Evolutionary conservation across 2,329 filamentous ascomycete genomes (phyloP), one percentile per base, ranked within the genome.

Genomic region (Xylariales sp.): DNA sequence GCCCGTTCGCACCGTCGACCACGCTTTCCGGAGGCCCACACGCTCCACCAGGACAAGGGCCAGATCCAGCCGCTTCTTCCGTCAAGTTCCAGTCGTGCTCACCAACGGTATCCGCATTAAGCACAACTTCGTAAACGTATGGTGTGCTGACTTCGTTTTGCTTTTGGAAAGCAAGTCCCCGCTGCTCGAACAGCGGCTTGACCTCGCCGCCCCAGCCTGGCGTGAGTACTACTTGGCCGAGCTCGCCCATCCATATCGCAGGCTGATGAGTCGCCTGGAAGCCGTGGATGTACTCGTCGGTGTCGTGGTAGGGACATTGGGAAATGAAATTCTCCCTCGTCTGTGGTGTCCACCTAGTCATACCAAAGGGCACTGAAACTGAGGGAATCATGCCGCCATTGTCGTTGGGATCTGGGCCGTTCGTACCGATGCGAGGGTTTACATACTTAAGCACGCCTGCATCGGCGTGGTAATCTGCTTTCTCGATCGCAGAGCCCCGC

Each of bases 241-340:
- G 57, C 46, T 72, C 68, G 4, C 67, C 69, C 66, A 72, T 72
- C 68, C 69, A 71, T n/a, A 72, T 72, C 1, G 69, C 69, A 0
- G 69, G 69, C 43, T 72, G 68, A 39, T 72, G 68, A 1, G 68
- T 71, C 7, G 67, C 68, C 46, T 72, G 67, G 38, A 72, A 71
- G 1, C 69, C 67, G 41, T 72, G 69, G 7, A 71, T 60, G 17
- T 60, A 60, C 1, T 47, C 40, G 40, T 72, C 68, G 12, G 57
- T 44, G 36, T 70, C 63, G 17, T 65, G 57, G 47, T 72, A 72
- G 0, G 68, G 66, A 12, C 66, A 67, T 42, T 71, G 68, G 1
- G 63, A 68, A 36, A 72, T 72, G 51, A 63, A 71, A 44, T 72
- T 72, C 52, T 65, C 63, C 19, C 63, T 56, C 5, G 67, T 70